These are phyloP conservation scores for Clavaria fumosa DNA, from an alignment of 768 basidiomycete species.

Conservation along the genomic window DNA sequence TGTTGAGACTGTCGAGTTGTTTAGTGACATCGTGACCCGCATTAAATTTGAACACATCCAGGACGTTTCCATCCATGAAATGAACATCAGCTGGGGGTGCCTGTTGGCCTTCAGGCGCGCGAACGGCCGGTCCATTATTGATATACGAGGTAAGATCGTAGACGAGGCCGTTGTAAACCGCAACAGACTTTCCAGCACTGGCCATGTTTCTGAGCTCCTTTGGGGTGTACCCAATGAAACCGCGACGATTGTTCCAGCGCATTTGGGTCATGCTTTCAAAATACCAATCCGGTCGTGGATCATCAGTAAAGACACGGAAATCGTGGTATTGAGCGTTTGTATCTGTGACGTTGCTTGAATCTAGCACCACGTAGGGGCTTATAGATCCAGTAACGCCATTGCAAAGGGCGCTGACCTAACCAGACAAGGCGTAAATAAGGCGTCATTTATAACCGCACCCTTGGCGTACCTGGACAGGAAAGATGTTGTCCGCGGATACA, in stretches of 20 bases:
- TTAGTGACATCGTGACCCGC: conserved; percentile 78
- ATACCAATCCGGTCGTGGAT: conserved; percentile 97
- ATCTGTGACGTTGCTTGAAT: conserved; percentile 63
- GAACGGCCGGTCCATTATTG: conserved; percentile 36
- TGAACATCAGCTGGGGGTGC: conserved; percentile 29
- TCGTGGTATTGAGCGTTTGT: conserved; percentile 81
- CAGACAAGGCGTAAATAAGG: conserved; percentile 1
- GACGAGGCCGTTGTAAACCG: conserved; percentile 73
- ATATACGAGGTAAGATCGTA: conserved; percentile 84
- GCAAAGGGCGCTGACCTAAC: conserved; percentile 81
- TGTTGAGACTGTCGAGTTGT: conserved; percentile 40
- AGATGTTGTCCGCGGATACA: conserved; percentile 50
- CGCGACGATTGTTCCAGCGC: conserved; percentile 79
- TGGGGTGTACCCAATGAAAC: conserved; percentile 76
- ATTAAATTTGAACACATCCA: conserved; percentile 61
- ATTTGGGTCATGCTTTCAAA: conserved; percentile 87
- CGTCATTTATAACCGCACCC: neutral
- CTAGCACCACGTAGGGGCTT: conserved; percentile 69
- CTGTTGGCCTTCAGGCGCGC: conserved; percentile 31
- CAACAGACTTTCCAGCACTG: conserved; percentile 44
- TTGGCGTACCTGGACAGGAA: conserved; percentile 77
- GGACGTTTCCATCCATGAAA: conserved; percentile 59
- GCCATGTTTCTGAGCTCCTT: conserved; percentile 63
- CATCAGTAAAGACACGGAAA: conserved; percentile 79
- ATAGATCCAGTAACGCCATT: conserved; percentile 70